These are phyloP conservation scores for Podaxis rugospora DNA, from an alignment of 768 basidiomycete genomes.

Conservation along the genomic window DNA sequence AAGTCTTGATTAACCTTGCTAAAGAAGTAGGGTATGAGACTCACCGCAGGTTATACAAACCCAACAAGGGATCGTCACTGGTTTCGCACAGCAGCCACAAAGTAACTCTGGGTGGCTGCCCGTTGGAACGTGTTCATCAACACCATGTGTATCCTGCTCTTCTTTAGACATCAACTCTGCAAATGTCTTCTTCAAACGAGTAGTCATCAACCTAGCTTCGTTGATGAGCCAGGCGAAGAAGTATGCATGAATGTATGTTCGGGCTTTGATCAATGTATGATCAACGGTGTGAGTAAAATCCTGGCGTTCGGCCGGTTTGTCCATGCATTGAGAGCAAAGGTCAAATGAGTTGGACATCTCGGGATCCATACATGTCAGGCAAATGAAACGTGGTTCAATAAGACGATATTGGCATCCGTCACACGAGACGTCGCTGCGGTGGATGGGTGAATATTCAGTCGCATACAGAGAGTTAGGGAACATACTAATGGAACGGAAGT, in stretches of 20 bases:
- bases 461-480: not conserved
- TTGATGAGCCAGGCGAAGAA: conserved; percentile 1
- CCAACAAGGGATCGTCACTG: conserved; percentile 6
- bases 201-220: not conserved
- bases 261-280: conserved; percentile 9
- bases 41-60: conserved; percentile 12
- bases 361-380: conserved; percentile 29
- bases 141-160: not conserved
- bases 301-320: not conserved
- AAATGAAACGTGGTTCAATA: conserved; percentile 26
- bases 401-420: conserved; percentile 29
- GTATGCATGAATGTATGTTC: not conserved
- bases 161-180: not conserved
- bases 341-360: conserved; percentile 21
- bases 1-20: not conserved
- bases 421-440: conserved; percentile 24
- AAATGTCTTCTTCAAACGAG: conserved; percentile 4
- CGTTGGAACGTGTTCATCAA: not conserved
- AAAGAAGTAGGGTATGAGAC: not conserved
- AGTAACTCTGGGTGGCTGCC: not conserved
- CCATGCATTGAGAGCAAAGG: conserved; percentile 5
- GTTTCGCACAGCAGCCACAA: conserved; percentile 9
- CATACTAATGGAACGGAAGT: conserved; percentile 32
- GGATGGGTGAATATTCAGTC: not conserved
- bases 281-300: conserved; percentile 1